Evolutionary conservation across 371 early-diverging fungal genomes (phyloP).

Genomic region (Nematocida sp.): DNA sequence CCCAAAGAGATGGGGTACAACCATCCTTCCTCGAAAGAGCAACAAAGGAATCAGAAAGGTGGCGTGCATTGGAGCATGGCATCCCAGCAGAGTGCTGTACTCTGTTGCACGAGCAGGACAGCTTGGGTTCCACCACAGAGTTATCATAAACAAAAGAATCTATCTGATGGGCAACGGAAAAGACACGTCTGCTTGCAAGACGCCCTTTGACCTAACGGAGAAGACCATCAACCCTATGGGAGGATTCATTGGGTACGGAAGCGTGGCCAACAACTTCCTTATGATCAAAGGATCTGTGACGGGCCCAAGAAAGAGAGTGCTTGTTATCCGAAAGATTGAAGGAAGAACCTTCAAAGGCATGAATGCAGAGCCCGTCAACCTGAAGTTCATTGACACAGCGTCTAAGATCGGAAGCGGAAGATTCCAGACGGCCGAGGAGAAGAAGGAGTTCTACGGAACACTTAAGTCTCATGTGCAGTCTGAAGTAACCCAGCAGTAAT

Average conservation of each 20-base stretch:
- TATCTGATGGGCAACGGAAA: conserved; percentile 88
- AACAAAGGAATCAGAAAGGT: conserved; percentile 99
- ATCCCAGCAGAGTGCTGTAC: conserved; percentile 96
- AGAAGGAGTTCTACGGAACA: conserved; percentile 78
- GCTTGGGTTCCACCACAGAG: conserved; percentile 99
- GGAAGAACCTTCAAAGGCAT: conserved; percentile 81
- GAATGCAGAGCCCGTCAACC: conserved; percentile 82
- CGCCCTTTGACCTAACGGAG: conserved; percentile 91
- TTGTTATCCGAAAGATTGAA: conserved; percentile 94
- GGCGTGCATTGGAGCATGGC: conserved; percentile 99
- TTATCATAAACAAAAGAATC: conserved; percentile 98
- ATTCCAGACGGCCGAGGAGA: conserved; percentile 97
- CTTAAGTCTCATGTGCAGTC: conserved; percentile 63
- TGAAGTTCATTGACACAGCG: conserved; percentile 96
- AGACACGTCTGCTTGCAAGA: conserved; percentile 74
- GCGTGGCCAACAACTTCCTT: conserved; percentile 89
- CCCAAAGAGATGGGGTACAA: conserved; percentile 98
- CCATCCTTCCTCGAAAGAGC: conserved; percentile 98
- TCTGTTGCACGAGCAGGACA: conserved; percentile 99
- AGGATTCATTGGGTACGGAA: conserved; percentile 98
- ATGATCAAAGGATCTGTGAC: conserved; percentile 96
- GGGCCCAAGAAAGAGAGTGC: conserved; percentile 92
- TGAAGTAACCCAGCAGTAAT: too few species aligned
- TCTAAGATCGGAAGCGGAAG: conserved; percentile 99
- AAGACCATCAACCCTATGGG: conserved; percentile 96